These are phyloP conservation scores for Houttuynia cordata DNA, from an alignment of 164 flowering plant species.

Conservation along the genomic window DNA sequence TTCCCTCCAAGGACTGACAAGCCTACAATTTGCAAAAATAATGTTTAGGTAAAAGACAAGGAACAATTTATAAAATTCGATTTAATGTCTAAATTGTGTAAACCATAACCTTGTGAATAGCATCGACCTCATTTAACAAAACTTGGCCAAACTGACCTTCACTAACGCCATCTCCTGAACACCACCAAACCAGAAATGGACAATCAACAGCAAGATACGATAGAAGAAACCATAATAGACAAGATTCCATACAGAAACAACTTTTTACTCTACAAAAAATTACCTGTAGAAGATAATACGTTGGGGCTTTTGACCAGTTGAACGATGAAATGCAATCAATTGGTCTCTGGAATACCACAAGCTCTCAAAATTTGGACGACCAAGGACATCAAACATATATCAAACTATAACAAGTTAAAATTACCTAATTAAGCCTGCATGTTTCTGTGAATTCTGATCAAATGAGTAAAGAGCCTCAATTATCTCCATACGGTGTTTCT, in stretches of 20 bases:
- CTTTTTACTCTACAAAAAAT: not conserved
- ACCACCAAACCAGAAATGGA: not conserved
- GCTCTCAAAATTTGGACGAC: not conserved
- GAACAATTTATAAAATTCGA: too few species aligned
- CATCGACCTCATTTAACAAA: constrained; percentile 68
- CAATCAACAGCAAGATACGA: not conserved
- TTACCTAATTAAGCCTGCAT: constrained; percentile 67
- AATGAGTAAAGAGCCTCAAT: constrained; percentile 53
- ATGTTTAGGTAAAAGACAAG: not conserved
- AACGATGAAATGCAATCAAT: constrained; percentile 33
- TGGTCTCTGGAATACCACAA: constrained; percentile 39
- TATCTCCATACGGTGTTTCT: constrained; percentile 46
- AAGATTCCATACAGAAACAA: not conserved
- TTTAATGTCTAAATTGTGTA: too few species aligned
- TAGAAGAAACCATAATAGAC: not conserved
- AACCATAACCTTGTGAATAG: constrained; percentile 61
- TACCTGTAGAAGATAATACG: constrained; percentile 82
- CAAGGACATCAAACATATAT: not conserved
- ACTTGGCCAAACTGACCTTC: constrained; percentile 93
- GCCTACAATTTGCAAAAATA: constrained; percentile 34
- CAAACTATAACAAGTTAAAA: not conserved
- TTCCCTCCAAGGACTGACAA: constrained; percentile 80
- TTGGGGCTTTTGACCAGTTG: constrained; percentile 44
- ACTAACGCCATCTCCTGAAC: constrained; percentile 90
- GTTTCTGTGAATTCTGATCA: constrained; percentile 29